phyloP scores from a whole-genome alignment of 441 rosid genomes.

The Erodium trifolium region DNA sequence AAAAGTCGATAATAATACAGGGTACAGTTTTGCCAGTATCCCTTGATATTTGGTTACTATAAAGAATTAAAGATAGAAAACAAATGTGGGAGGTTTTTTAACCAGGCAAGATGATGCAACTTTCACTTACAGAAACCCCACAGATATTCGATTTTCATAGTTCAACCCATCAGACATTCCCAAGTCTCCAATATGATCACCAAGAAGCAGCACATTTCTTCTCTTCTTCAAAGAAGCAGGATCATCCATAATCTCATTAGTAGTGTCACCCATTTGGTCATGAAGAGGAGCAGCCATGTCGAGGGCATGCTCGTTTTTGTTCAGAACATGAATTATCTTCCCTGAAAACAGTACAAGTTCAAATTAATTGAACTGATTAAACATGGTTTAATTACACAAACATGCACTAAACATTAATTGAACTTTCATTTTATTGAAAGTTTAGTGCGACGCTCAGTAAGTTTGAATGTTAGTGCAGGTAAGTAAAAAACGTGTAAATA shows the following conservation, averaged over 20 bases:
- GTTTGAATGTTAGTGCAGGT: no score
- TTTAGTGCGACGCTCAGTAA: no score
- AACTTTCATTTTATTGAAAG: no score
- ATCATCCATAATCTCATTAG: slow-evolving; percentile 26
- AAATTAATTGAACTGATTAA: not conserved
- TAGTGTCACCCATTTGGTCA: slow-evolving; percentile 38
- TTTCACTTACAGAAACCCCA: slow-evolving; percentile 69
- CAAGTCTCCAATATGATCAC: slow-evolving; percentile 80
- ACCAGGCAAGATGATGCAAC: not conserved
- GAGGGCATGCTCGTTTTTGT: slow-evolving; percentile 81
- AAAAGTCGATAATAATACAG: no score
- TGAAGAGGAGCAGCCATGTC: slow-evolving; percentile 85
- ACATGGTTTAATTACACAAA: not conserved
- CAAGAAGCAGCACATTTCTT: slow-evolving; percentile 75
- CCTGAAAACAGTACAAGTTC: slow-evolving; percentile 33
- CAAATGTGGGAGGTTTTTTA: no score
- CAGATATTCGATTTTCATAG: slow-evolving; percentile 60
- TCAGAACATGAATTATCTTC: slow-evolving; percentile 68
- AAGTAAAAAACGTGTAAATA: no score
- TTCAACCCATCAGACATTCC: slow-evolving; percentile 81
- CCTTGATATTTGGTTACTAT: no score
- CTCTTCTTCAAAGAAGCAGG: slow-evolving; percentile 44
- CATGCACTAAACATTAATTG: no score
- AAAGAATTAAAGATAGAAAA: no score
- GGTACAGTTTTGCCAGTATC: no score